Percentiles rank a stretch among this genome's conserved stretches.
Evolutionary conservation across 345 rosid genomes (phyloP).

Genomic region (Eucalyptus guilfoylei): DNA sequence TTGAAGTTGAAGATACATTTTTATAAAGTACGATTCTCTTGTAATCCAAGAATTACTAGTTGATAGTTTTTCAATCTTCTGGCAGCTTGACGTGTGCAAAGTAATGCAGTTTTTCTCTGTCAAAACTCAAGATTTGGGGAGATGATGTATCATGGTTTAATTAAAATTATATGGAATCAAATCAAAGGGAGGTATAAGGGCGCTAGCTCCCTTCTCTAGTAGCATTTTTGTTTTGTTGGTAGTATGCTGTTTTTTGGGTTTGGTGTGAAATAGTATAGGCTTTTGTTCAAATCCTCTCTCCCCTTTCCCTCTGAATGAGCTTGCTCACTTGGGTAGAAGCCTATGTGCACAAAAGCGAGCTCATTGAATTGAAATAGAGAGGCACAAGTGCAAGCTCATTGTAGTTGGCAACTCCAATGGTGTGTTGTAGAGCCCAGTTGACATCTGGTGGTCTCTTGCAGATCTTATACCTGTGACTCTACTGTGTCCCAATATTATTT

Average conservation of each 20-base stretch:
- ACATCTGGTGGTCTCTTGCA: background rate
- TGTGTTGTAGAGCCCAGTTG: background rate
- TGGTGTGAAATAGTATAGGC: background rate
- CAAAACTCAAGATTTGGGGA: background rate
- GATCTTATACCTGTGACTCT: background rate
- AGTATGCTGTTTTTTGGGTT: background rate
- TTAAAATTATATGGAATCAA: background rate
- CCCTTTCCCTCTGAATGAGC: background rate
- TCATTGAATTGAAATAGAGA: background rate
- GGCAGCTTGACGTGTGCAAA: background rate
- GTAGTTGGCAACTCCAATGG: background rate
- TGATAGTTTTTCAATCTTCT: background rate
- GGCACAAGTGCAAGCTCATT: background rate
- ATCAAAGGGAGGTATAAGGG: background rate
- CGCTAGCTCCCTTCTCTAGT: background rate
- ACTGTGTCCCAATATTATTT: background rate
- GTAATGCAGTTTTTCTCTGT: background rate
- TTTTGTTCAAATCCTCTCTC: background rate
- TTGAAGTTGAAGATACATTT: background rate
- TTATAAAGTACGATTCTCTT: background rate
- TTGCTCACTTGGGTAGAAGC: background rate
- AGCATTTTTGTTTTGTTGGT: background rate
- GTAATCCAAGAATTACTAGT: background rate
- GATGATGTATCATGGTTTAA: background rate
- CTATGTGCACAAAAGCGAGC: background rate